Evolutionary conservation across 2,329 filamentous ascomycete genomes (phyloP), one percentile per base, ranked within the genome.

Genomic region (Ascochyta clinopodiicola): DNA sequence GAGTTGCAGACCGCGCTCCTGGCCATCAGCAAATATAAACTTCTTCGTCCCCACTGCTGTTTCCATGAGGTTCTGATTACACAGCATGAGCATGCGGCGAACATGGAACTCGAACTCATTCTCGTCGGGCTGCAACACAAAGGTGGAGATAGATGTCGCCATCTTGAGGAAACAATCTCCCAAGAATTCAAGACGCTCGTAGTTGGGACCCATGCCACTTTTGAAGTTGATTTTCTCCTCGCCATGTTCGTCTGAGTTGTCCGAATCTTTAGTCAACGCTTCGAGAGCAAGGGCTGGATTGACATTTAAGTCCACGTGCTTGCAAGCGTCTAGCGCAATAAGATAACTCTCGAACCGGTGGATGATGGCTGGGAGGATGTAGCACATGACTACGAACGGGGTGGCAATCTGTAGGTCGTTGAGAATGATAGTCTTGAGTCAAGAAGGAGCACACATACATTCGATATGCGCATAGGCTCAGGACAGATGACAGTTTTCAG

Each of bases 141-240:
- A 98, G 0, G 96, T 81, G 0, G 92, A 88, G 48, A 99, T 92
- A 0, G 93, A 94, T 0, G 94, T 97, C 10, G 91, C 91, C 88
- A 97, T 94, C 76, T 99, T 99, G 56, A 99, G 81, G 68, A 97
- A 96, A 31, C 89, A 90, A 72, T 99, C 95, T 0, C 95, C 95
- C 2, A 98, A 82, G 56, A 97, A 96, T 68, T 99, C 95, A 0
- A 98, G 82, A 12, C 95, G 86, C 74, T 99, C 95, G 67, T 99
- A 99, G 65, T 98, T 98, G 35, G 88, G 88, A 1, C 92, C 92
- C 92, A 96, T 96, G 2, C 92, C 93, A 43, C 84, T 80, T 64
- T 92, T 90, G 42, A 93, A 87, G 63, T 92, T 90, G 47, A 91
- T 76, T 35, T 89, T 85, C 52, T 88, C 82, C 31, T 83, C 79